Evolutionary conservation across 1,284 basidiomycete species (phyloP), one percentile per base, ranked within the genome.

Genomic region (Tilletia horrida): DNA sequence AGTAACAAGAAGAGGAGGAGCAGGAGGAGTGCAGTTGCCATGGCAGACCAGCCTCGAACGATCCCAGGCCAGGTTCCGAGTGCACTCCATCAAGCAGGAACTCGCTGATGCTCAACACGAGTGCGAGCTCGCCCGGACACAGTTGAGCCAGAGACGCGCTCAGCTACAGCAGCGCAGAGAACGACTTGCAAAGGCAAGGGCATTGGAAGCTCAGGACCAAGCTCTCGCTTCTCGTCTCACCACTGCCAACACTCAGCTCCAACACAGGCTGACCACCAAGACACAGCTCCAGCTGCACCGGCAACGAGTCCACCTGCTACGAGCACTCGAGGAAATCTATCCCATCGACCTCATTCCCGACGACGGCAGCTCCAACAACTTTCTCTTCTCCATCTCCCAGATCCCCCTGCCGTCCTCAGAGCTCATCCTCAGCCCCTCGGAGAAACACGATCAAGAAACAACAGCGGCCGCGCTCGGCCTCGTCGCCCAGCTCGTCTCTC

Each of bases 331-430:
- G 47, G 59, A 66, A 13, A 77, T 81, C 67, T 81, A 75, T 47
- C 80, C 79, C 14, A 77, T 81, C 69, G 73, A 81, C 42, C 65
- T 81, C 14, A 40, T 40, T 11, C 35, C 35, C 4, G 71, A 71
- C 21, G 73, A 76, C 62, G 74, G 76, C 0, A 75, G 76, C 11
- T 40, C 35, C 35, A 40, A 40, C 35, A 69, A 71, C 4, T 70
- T 81, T n/a, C 73, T 81, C 14, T 81, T 76, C 55, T 77, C 76
- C 23, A 79, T 81, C 43, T 73, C 71, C 40, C 71, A 68, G 7
- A 67, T 80, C 13, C 74, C 77, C 1, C 67, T 81, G 23, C 74
- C 79, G 9, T 81, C 80, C 64, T 44, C 42, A 23, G 3, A 40
- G 43, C 29, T 62, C 59, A 44, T n/a, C 42, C 16, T 27, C 4